Percentiles rank a stretch among this genome's conserved stretches.
phyloP scores from a whole-genome alignment of 306 rosid genomes.

The Lathyrus aphaca region DNA sequence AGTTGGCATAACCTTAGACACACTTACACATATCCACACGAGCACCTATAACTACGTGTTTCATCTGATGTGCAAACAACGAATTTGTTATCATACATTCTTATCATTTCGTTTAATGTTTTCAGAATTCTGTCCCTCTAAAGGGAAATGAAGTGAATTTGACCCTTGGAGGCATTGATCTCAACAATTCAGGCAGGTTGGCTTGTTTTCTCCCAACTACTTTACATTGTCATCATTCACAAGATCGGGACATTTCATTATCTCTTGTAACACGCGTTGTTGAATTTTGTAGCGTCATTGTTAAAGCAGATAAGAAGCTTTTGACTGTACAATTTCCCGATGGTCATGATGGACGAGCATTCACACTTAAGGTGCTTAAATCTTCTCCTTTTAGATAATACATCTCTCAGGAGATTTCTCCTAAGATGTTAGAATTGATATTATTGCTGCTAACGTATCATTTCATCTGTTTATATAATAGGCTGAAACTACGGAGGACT shows the following conservation, averaged over 20 bases:
- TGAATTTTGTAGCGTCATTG: conserved; percentile 73
- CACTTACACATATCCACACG: not conserved
- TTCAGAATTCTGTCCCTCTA: conserved; percentile 70
- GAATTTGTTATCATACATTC: conserved; percentile 6
- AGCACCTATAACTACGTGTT: not conserved
- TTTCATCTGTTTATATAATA: conserved; percentile 45
- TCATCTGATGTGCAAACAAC: not conserved
- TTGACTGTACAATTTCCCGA: conserved; percentile 92
- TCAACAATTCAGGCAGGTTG: conserved; percentile 99
- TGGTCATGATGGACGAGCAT: conserved; percentile 93
- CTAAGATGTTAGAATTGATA: not conserved
- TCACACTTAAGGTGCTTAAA: conserved; percentile 88
- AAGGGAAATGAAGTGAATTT: conserved; percentile 90
- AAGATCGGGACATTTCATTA: conserved; percentile 42
- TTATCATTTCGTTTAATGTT: conserved; percentile 22
- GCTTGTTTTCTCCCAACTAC: conserved; percentile 53
- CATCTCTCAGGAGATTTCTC: conserved; percentile 1
- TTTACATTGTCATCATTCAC: conserved; percentile 6
- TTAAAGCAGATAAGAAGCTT: conserved; percentile 93
- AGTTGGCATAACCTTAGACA: not conserved
- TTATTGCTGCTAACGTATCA: conserved; percentile 37
- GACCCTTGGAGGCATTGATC: conserved; percentile 99
- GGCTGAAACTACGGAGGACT: conserved; percentile 94
- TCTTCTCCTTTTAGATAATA: conserved; percentile 1
- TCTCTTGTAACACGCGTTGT: conserved; percentile 35